These are phyloP conservation scores for Metarhizium album DNA, from an alignment of 2,329 filamentous ascomycete genomes.

Conservation along the genomic window DNA sequence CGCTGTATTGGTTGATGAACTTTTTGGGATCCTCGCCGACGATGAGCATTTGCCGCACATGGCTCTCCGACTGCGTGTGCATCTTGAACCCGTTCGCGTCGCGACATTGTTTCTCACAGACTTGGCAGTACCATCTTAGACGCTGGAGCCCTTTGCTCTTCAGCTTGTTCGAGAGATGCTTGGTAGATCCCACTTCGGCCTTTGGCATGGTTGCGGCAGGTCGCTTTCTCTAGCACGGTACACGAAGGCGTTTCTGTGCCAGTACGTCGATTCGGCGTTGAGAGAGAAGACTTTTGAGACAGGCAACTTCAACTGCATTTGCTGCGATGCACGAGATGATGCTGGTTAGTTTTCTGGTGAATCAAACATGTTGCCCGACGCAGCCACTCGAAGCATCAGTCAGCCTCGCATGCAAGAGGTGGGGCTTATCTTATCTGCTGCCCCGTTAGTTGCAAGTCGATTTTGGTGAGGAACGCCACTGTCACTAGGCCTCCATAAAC, in stretches of 20 bases:
- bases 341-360: not conserved
- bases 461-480: not conserved
- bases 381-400: not conserved
- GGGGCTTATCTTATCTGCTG: conserved; percentile 1
- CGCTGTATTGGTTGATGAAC: conserved; percentile 70
- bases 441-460: conserved; percentile 4
- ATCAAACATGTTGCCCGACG: not conserved
- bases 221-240: not conserved
- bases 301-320: not conserved
- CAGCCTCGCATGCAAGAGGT: conserved; percentile 4
- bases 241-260: not conserved
- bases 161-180: conserved; percentile 81
- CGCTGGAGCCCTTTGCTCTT: conserved; percentile 71
- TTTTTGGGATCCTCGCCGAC: conserved; percentile 83
- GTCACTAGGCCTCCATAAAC: not conserved
- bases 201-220: conserved; percentile 57
- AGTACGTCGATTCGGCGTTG: not conserved
- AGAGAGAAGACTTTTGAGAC: not conserved
- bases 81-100: conserved; percentile 90
- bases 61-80: conserved; percentile 74
- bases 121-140: conserved; percentile 83
- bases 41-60: conserved; percentile 79
- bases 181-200: conserved; percentile 87
- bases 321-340: not conserved
- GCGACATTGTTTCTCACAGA: conserved; percentile 54